Evolutionary conservation across 768 basidiomycete genomes (phyloP), one percentile per base, ranked within the genome.

Genomic region (Suillus lakei): DNA sequence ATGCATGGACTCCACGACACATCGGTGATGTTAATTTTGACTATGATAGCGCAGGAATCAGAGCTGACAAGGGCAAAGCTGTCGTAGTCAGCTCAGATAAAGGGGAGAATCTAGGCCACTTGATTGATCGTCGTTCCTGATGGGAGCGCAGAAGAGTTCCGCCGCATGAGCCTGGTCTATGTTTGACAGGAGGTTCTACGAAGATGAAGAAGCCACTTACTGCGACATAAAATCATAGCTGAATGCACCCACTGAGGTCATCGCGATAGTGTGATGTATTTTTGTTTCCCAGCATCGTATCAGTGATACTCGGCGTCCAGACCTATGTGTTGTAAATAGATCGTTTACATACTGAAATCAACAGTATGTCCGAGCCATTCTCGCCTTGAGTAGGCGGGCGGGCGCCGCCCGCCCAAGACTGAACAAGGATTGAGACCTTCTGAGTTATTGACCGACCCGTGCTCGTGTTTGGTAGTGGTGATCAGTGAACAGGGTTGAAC

Each of bases 11-110:
- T n/a, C n/a, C n/a, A n/a, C n/a, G 34, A 61, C 56, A 64, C 41
- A 36, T 46, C 9, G 58, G 63, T 10, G 61, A 44, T 10, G 63
- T 60, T 12, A 61, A 64, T 38, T 30, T 60, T n/a, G 63, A 64
- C 56, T 36, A 44, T 8, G 36, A 64, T 7, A 41, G 7, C 21
- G 63, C 30, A 41, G 58, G 4, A 10, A 41, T 26, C 5, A 41
- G 34, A 30, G 32, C 43, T 12, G 56, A 64, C 38, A 64, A 58
- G 39, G 63, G 63, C 16, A 60, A 32, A 23, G 43, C 26, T 32
- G 44, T 61, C 15, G 32, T 64, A n/a, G n/a, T 64, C 13, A 13
- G 63, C 15, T 62, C 63, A 15, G n/a, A 56, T 23, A 15, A 34
- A 8, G 30, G 12, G 8, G 34, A 43, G 44, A 36, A 32, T n/a